Percentiles rank a stretch among this genome's conserved stretches.
phyloP scores from a whole-genome alignment of 176 grass and related monocot genomes.

The Phoenix dactylifera region DNA sequence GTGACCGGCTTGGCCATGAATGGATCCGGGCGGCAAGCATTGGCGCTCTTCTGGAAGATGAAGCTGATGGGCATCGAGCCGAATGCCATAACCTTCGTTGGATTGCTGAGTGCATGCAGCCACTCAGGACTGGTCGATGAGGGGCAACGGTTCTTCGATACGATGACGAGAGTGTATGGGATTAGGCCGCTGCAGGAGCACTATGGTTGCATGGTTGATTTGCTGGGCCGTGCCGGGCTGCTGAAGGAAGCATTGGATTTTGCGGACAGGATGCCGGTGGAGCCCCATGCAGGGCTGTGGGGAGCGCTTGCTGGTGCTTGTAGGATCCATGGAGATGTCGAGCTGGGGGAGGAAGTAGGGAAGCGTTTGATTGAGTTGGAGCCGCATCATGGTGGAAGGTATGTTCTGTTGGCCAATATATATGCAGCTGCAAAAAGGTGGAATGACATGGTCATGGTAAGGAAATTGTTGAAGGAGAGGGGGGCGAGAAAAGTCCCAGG shows the following conservation, averaged over 20 bases:
- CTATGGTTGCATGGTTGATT: slow-evolving; percentile 66
- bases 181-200: slow-evolving; percentile 38
- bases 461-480: slow-evolving; percentile 35
- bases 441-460: slow-evolving; percentile 47
- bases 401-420: slow-evolving; percentile 58
- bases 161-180: slow-evolving; percentile 29
- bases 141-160: slow-evolving; percentile 41
- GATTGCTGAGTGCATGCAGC: slow-evolving; percentile 46
- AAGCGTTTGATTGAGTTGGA: slow-evolving; percentile 54
- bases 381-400: slow-evolving; percentile 44
- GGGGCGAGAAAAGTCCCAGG: slow-evolving; percentile 46
- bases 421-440: slow-evolving; percentile 43
- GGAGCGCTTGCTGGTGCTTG: slow-evolving; percentile 64
- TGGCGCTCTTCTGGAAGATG: slow-evolving; percentile 73
- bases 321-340: slow-evolving; percentile 52
- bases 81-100: slow-evolving; percentile 54
- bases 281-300: slow-evolving; percentile 51
- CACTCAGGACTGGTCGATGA: slow-evolving; percentile 51
- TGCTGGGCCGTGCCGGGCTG: slow-evolving; percentile 43
- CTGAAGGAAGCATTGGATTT: slow-evolving; percentile 49
- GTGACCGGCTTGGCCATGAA: slow-evolving; percentile 61
- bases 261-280: slow-evolving; percentile 47
- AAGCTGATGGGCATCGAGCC: slow-evolving; percentile 33
- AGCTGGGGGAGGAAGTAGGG: slow-evolving; percentile 53
- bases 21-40: slow-evolving; percentile 26